phyloP scores from a whole-genome alignment of 1,284 basidiomycete species.

The Hemileia vastatrix region DNA sequence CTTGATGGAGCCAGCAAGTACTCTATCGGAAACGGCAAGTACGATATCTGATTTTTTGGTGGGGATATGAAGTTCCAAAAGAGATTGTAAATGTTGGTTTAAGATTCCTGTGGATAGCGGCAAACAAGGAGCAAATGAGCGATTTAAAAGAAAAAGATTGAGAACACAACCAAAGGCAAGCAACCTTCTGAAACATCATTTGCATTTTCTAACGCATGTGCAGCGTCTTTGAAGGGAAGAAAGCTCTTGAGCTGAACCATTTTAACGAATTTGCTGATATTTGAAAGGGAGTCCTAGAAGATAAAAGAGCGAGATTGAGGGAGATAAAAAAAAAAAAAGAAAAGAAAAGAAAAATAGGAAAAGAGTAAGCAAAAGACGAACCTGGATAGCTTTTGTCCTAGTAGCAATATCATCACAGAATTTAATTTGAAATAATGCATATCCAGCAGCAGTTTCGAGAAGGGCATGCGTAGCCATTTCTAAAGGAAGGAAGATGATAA shows the following conservation, averaged over 20 bases:
- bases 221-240: constrained; percentile 87
- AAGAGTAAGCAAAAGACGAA: constrained; percentile 3
- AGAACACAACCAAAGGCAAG: constrained; percentile 24
- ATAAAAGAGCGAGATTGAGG: constrained; percentile 26
- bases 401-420: constrained; percentile 83
- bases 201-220: constrained; percentile 89
- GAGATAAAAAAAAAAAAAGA: neutral
- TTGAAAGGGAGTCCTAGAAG: constrained; percentile 55
- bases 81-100: constrained; percentile 72
- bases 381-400: constrained; percentile 70
- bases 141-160: neutral
- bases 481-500: constrained; percentile 35
- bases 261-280: constrained; percentile 83
- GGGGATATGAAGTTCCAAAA: constrained; percentile 80
- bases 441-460: constrained; percentile 90
- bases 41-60: constrained; percentile 60
- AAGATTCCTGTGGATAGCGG: constrained; percentile 62
- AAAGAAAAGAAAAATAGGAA: neutral
- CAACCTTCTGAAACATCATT: constrained; percentile 94
- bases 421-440: constrained; percentile 84
- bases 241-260: constrained; percentile 90
- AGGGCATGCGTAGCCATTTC: constrained; percentile 60
- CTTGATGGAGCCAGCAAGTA: constrained; percentile 72
- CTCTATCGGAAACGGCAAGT: constrained; percentile 72
- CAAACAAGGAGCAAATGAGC: neutral